phyloP scores from a whole-genome alignment of 768 basidiomycete genomes.

The Collybia sp. region DNA sequence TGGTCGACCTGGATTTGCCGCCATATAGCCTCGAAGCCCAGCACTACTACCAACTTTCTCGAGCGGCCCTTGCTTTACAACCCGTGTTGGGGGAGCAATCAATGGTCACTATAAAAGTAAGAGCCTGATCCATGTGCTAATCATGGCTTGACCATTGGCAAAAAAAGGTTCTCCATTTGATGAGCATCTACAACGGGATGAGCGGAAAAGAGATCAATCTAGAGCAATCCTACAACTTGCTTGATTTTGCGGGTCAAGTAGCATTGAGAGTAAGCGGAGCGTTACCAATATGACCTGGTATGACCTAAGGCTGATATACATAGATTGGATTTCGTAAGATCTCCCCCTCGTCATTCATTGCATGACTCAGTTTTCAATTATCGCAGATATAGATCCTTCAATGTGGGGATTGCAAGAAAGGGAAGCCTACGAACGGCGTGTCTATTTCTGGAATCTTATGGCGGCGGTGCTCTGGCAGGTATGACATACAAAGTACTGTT shows the following conservation, averaged over 20 bases:
- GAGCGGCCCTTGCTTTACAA: conserved; percentile 41
- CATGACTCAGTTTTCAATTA: neutral
- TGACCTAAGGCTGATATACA: conserved; percentile 1
- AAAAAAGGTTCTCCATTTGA: conserved; percentile 40
- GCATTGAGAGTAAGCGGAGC: conserved; percentile 36
- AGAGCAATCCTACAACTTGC: conserved; percentile 39
- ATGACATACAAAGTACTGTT: conserved; percentile 6
- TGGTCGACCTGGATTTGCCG: conserved; percentile 40
- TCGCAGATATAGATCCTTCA: conserved; percentile 43
- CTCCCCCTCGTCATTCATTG: neutral
- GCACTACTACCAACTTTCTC: conserved; percentile 44
- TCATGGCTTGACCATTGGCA: neutral
- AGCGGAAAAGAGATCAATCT: conserved; percentile 47
- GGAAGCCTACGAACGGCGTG: conserved; percentile 48
- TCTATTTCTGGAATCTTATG: conserved; percentile 53
- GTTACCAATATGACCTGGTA: neutral
- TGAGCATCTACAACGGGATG: conserved; percentile 52
- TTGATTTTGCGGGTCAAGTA: conserved; percentile 44
- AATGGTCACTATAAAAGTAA: conserved; percentile 40
- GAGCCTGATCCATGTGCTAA: neutral
- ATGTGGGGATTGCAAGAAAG: conserved; percentile 45
- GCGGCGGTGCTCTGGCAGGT: conserved; percentile 48
- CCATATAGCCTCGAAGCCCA: conserved; percentile 49
- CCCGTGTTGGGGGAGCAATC: conserved; percentile 38
- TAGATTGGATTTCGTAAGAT: conserved; percentile 42